Conservation (phyloP, 257 asterid species). For the Nicotiana obtusifolia region DNA sequence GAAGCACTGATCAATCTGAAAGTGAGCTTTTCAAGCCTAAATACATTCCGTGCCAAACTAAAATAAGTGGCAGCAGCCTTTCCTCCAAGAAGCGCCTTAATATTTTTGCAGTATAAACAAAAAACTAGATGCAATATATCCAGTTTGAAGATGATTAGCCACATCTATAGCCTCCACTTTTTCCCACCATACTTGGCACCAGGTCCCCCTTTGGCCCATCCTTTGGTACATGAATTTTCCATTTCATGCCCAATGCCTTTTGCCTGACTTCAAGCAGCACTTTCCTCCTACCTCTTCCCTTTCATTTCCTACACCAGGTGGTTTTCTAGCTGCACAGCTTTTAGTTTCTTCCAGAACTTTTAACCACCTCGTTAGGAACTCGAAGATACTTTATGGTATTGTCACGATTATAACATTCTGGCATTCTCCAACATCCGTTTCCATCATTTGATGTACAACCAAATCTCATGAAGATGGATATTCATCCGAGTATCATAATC, state of each 20-base stretch:
- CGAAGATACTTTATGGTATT: constrained; percentile 63
- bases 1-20: neutral
- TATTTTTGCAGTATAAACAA: neutral
- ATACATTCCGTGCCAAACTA: neutral
- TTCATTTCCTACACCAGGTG: constrained; percentile 57
- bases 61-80: constrained; percentile 3
- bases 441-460: constrained; percentile 95
- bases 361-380: constrained; percentile 86
- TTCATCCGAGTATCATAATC: constrained; percentile 98
- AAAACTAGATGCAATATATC: neutral
- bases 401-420: constrained; percentile 72
- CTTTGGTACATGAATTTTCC: constrained; percentile 45
- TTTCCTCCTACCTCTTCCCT: constrained; percentile 62
- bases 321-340: constrained; percentile 52
- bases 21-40: neutral
- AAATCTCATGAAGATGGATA: constrained; percentile 94
- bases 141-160: constrained; percentile 13
- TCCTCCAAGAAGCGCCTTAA: neutral
- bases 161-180: constrained; percentile 43
- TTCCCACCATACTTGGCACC: constrained; percentile 32
- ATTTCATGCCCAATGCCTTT: constrained; percentile 46
- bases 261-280: constrained; percentile 31
- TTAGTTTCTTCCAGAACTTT: constrained; percentile 61
- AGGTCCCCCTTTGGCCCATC: constrained; percentile 45
- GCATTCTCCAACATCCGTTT: constrained; percentile 97